phyloP scores from a whole-genome alignment of 2,329 filamentous ascomycete species.

The Exophiala sideris region DNA sequence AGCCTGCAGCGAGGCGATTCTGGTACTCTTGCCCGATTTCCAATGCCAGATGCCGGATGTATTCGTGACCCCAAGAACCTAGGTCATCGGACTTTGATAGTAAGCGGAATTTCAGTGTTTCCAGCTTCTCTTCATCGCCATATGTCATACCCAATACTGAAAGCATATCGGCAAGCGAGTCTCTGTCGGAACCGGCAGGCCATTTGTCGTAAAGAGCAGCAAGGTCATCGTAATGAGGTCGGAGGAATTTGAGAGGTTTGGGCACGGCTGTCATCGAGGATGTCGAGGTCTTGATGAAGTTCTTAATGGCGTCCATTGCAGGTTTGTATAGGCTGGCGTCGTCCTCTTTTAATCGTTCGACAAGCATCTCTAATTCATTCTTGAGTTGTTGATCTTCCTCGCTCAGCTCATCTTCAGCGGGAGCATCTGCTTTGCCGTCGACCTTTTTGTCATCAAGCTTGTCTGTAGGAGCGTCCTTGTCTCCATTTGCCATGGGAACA shows the following conservation, averaged over 20 bases:
- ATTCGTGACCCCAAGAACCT: conserved; percentile 97
- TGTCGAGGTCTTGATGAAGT: conserved; percentile 97
- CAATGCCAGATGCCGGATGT: conserved; percentile 88
- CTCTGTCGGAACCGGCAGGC: conserved; percentile 71
- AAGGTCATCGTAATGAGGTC: conserved; percentile 91
- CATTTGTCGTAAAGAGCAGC: conserved; percentile 86
- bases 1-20: conserved; percentile 77
- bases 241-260: conserved; percentile 95
- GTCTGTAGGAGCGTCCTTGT: conserved; percentile 56
- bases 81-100: conserved; percentile 81
- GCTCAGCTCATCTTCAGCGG: conserved; percentile 74
- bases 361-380: conserved; percentile 95
- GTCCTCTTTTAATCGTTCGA: conserved; percentile 90
- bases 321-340: conserved; percentile 86
- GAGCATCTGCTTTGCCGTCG: conserved; percentile 60
- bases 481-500: conserved; percentile 58
- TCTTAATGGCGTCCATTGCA: conserved; percentile 93
- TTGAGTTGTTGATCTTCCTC: conserved; percentile 99
- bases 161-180: conserved; percentile 84
- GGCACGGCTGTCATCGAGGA: conserved; percentile 99
- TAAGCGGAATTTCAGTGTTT: conserved; percentile 93
- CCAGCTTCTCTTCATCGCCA: conserved; percentile 91
- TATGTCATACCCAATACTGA: conserved; percentile 99
- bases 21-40: conserved; percentile 95
- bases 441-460: conserved; percentile 69